Percentiles rank a stretch among this genome's conserved stretches.
Conservation (phyloP, 1,284 basidiomycete genomes). For the Cryptococcus sp. region DNA sequence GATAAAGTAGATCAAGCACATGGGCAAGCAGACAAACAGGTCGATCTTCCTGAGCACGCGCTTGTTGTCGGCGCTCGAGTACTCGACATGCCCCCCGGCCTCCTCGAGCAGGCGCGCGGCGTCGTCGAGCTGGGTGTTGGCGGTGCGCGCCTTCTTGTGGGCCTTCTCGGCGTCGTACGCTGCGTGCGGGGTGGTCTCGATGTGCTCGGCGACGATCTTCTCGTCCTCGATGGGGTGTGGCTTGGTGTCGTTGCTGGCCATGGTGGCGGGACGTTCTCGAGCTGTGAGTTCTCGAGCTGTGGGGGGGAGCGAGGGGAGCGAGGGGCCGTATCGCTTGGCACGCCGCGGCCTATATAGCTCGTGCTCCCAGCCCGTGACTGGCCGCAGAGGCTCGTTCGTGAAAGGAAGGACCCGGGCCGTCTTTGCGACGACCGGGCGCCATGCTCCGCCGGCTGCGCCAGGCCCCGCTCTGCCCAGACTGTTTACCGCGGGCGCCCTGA, state of each 20-base stretch:
- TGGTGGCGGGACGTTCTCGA: not conserved
- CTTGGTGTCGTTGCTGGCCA: not conserved
- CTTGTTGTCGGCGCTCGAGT: conserved; percentile 31
- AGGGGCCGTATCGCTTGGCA: too few relatives aligned
- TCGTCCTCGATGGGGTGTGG: conserved; percentile 11
- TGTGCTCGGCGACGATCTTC: conserved; percentile 12
- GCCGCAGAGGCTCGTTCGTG: too few relatives aligned
- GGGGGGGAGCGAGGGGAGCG: too few relatives aligned
- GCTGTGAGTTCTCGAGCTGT: too few relatives aligned
- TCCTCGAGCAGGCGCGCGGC: conserved; percentile 31
- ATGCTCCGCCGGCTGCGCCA: too few relatives aligned
- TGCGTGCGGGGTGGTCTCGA: conserved; percentile 7
- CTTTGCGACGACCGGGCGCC: too few relatives aligned
- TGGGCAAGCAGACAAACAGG: conserved; percentile 34
- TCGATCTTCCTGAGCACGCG: conserved; percentile 36
- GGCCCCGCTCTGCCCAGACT: too few relatives aligned
- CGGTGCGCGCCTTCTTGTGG: conserved; percentile 6
- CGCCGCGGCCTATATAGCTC: too few relatives aligned
- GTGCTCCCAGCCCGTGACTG: not conserved
- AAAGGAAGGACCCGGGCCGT: too few relatives aligned
- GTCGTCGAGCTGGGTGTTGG: conserved; percentile 33
- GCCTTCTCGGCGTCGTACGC: conserved; percentile 5
- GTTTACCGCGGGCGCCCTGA: too few relatives aligned
- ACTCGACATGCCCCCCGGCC: conserved; percentile 34
- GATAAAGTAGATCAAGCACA: conserved; percentile 40